These are phyloP conservation scores for Wickerhamomyces subpelliculosus DNA, from an alignment of 805 yeast species.

Conservation along the genomic window DNA sequence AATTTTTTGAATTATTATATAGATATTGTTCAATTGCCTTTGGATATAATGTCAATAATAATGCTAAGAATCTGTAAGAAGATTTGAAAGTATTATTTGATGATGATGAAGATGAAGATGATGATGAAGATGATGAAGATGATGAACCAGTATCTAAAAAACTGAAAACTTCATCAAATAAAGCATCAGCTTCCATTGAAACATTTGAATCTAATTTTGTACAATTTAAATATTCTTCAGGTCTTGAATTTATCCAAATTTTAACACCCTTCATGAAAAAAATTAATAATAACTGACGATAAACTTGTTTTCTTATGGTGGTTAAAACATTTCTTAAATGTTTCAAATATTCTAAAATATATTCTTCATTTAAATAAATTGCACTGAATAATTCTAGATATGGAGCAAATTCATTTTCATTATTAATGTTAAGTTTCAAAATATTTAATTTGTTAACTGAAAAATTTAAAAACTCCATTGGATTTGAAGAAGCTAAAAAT, in stretches of 20 bases:
- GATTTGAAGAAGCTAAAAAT: slow-evolving; percentile 46
- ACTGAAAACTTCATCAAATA: slow-evolving; percentile 30
- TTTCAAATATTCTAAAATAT: slow-evolving; percentile 30
- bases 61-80: slow-evolving; percentile 27
- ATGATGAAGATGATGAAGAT: slow-evolving; percentile 1
- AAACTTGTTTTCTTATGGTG: slow-evolving; percentile 35
- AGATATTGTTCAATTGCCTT: slow-evolving; percentile 22
- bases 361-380: slow-evolving; percentile 32
- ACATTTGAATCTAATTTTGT: slow-evolving; percentile 16
- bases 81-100: slow-evolving; percentile 19
- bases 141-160: slow-evolving; percentile 19
- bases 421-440: slow-evolving; percentile 28
- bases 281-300: slow-evolving; percentile 36
- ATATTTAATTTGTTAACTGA: slow-evolving; percentile 22
- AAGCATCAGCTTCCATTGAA: slow-evolving; percentile 22
- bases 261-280: slow-evolving; percentile 40
- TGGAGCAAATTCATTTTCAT: slow-evolving; percentile 32
- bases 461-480: slow-evolving; percentile 34
- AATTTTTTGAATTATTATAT: slow-evolving; percentile 7
- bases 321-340: slow-evolving; percentile 30
- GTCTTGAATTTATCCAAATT: slow-evolving; percentile 45
- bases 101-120: slow-evolving; percentile 3
- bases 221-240: slow-evolving; percentile 33
- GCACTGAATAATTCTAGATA: slow-evolving; percentile 40
- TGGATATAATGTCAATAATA: slow-evolving; percentile 28